Evolutionary conservation across 208 protist species (phyloP), one percentile per base, ranked within the genome.

Genomic region (Acanthamoeba healyi): DNA sequence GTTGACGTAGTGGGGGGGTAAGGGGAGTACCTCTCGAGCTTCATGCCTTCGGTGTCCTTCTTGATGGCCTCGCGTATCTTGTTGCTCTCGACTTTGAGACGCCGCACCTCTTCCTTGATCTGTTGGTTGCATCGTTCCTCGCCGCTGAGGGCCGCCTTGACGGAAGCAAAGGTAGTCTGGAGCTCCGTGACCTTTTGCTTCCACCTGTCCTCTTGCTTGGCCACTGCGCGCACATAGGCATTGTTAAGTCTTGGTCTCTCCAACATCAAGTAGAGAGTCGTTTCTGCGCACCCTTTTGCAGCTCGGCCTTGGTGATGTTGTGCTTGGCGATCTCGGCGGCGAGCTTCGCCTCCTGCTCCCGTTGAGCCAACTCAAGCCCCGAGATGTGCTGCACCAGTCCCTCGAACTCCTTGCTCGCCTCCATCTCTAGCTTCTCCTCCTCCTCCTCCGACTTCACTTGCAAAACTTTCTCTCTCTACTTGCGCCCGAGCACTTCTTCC

Each of bases 121-220:
- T 86, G 77, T 15, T 58, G 77, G 32, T 86, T 86, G 77, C 44
- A 26, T 6, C 77, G 40, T 38, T 49, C 77, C 44, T 86, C 77
- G 6, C 77, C 77, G 9, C n/a, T 38, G 7, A 86, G 77, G 4
- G 24, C 44, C 4, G 77, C 77, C 34, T 86, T 86, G 24, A 58
- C 77, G 12, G 77, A 49, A 2, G 77, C 77, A 26, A 61, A 49
- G 44, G 77, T 86, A 3, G 26, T 86, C 34, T 86, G 77, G 1
- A 86, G 77, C 44, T 86, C 77, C 29, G 22, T 38, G 29, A 86
- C 77, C 44, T 86, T 86, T 26, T 86, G 77, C n/a, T 86, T 86
- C 77, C 77, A 86, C 34, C 77, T n/a, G 3, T 86, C 77, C 24
- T 86, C 77, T 58, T 86, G 77, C 46, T 26, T 86, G 29, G 46